phyloP scores from a whole-genome alignment of 108 stramenopile genomes.

The Cylindrotheca closterium region DNA sequence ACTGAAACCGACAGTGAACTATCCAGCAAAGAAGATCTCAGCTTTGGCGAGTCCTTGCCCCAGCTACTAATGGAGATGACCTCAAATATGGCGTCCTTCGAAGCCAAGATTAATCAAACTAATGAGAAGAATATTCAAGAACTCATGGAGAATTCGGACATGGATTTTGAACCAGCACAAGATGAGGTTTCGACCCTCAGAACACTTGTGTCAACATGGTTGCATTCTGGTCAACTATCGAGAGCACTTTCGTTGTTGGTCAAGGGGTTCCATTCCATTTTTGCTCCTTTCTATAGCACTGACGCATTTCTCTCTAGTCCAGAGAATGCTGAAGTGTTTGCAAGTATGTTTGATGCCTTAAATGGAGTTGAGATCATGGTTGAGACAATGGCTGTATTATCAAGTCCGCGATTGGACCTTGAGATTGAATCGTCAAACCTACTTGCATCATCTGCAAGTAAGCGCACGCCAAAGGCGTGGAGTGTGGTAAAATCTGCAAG shows the following conservation, averaged over 20 bases:
- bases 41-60: conserved; percentile 33
- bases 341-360: conserved; percentile 48
- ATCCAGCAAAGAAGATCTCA: neutral
- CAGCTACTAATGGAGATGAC: conserved; percentile 80
- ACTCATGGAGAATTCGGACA: conserved; percentile 15
- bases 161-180: conserved; percentile 38
- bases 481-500: neutral
- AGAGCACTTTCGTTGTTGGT: conserved; percentile 51
- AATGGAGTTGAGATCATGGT: conserved; percentile 78
- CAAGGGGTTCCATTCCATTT: conserved; percentile 46
- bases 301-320: conserved; percentile 57
- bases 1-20: neutral
- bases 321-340: conserved; percentile 45
- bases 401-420: conserved; percentile 49
- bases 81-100: conserved; percentile 73
- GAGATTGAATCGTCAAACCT: conserved; percentile 12
- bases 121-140: neutral
- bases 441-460: neutral
- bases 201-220: conserved; percentile 82
- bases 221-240: conserved; percentile 80
- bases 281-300: conserved; percentile 61
- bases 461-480: neutral
- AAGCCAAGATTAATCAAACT: conserved; percentile 25
- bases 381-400: conserved; percentile 67
- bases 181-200: conserved; percentile 71